phyloP scores from a whole-genome alignment of 495 filamentous ascomycete genomes.

The Glarea lozoyensis region DNA sequence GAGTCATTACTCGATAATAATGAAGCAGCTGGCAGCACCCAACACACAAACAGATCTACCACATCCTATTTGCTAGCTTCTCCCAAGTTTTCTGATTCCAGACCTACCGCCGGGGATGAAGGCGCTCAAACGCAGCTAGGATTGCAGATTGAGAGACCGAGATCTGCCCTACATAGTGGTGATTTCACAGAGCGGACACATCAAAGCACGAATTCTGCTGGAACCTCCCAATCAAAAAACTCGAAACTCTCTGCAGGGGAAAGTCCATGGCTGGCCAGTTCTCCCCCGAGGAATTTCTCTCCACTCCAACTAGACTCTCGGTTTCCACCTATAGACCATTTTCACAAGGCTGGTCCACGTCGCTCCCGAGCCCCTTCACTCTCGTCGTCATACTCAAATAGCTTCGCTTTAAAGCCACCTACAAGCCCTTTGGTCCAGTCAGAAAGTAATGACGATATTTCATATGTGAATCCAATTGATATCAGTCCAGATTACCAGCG shows the following conservation, averaged over 20 bases:
- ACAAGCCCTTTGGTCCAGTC: conserved; percentile 90
- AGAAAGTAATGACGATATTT: conserved; percentile 74
- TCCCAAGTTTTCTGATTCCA: conserved; percentile 12
- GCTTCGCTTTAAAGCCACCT: conserved; percentile 76
- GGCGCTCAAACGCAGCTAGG: conserved; percentile 24
- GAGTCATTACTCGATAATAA: conserved; percentile 14
- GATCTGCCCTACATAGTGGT: conserved; percentile 81
- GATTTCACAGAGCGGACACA: conserved; percentile 60
- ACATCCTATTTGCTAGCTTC: conserved; percentile 16
- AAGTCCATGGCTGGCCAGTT: conserved; percentile 30
- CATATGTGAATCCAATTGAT: conserved; percentile 32
- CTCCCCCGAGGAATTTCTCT: conserved; percentile 35
- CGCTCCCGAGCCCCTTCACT: conserved; percentile 51
- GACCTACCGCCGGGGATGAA: conserved; percentile 1
- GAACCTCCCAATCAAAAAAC: conserved; percentile 13
- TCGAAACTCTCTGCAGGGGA: too few relatives aligned
- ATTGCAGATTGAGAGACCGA: conserved; percentile 67
- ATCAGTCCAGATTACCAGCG: conserved; percentile 12
- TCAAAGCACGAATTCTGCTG: conserved; percentile 3
- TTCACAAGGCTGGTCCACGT: conserved; percentile 5
- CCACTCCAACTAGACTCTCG: conserved; percentile 29
- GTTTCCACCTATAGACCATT: conserved; percentile 14
- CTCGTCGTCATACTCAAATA: conserved; percentile 68
- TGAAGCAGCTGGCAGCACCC: too few relatives aligned
- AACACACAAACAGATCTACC: too few relatives aligned